Evolutionary conservation across 805 yeast genomes (phyloP).

Genomic region (Priceomyces carsonii): DNA sequence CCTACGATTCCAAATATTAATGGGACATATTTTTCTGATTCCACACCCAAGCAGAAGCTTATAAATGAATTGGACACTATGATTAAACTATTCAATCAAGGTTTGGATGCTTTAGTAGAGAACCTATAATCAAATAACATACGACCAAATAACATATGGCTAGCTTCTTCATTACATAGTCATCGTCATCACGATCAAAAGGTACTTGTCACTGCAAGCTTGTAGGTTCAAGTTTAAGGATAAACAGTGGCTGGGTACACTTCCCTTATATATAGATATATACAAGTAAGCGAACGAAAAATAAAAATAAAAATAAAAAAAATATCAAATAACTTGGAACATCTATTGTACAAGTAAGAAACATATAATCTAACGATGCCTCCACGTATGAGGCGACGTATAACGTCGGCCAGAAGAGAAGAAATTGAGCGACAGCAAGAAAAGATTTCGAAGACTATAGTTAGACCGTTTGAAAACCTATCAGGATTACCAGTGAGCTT

Average conservation of each 20-base stretch:
- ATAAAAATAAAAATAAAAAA: neutral
- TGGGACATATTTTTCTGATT: constrained; percentile 38
- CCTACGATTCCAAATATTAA: constrained; percentile 39
- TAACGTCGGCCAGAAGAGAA: constrained; percentile 41
- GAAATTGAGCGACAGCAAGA: constrained; percentile 44
- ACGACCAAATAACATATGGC: too few species aligned
- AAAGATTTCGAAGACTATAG: constrained; percentile 33
- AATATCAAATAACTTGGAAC: neutral
- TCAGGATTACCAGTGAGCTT: constrained; percentile 69
- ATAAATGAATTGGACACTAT: constrained; percentile 38
- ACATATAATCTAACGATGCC: constrained; percentile 36
- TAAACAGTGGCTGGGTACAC: too few species aligned
- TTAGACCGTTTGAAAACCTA: constrained; percentile 65
- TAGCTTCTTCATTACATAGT: too few species aligned
- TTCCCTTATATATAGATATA: too few species aligned
- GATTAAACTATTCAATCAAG: constrained; percentile 38
- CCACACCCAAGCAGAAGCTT: constrained; percentile 35
- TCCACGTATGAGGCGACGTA: constrained; percentile 45
- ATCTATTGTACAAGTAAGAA: constrained; percentile 1
- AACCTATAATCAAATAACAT: constrained; percentile 12
- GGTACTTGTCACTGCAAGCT: too few species aligned
- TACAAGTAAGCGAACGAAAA: neutral
- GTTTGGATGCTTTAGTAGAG: constrained; percentile 42
- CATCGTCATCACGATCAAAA: too few species aligned
- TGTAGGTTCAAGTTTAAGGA: too few species aligned